Percentiles rank a stretch among this genome's conserved stretches.
Evolutionary conservation across 345 rosid genomes (phyloP).

Genomic region (Pugionium cornutum): DNA sequence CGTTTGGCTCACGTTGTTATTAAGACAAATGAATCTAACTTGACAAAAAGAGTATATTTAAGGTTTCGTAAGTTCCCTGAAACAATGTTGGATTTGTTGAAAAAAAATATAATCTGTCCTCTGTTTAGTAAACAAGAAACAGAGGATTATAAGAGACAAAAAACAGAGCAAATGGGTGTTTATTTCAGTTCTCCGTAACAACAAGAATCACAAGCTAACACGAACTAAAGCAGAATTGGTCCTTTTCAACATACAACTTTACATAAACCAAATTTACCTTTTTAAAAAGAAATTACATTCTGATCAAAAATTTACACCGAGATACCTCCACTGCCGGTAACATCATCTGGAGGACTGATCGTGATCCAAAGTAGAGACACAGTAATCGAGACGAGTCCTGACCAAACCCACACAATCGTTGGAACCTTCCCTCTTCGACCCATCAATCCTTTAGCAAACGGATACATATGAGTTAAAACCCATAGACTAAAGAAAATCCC

Average conservation of each 20-base stretch:
- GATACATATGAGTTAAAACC: slow-evolving; percentile 90
- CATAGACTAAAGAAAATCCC: slow-evolving; percentile 82
- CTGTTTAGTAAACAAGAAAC: neutral
- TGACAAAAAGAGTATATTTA: too few species aligned
- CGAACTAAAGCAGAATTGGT: slow-evolving; percentile 1
- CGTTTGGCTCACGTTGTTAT: too few species aligned
- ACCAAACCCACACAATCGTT: slow-evolving; percentile 79
- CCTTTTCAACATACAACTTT: slow-evolving; percentile 26
- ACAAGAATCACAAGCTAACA: neutral
- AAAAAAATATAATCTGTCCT: too few species aligned
- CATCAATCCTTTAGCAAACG: slow-evolving; percentile 77
- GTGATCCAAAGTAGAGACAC: slow-evolving; percentile 75
- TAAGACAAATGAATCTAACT: too few species aligned
- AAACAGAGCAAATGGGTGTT: slow-evolving; percentile 1
- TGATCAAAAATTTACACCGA: slow-evolving; percentile 31
- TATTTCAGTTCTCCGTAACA: slow-evolving; percentile 6
- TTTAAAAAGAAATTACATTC: slow-evolving; percentile 16
- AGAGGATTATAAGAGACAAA: slow-evolving; percentile 6
- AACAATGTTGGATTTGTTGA: too few species aligned
- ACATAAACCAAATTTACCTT: slow-evolving; percentile 35
- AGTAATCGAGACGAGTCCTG: slow-evolving; percentile 70
- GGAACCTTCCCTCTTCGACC: slow-evolving; percentile 89
- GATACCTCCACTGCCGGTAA: slow-evolving; percentile 33
- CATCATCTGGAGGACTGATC: slow-evolving; percentile 61
- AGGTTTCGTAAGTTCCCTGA: too few species aligned